Evolutionary conservation across 2,329 filamentous ascomycete species (phyloP).

Genomic region (Claviceps maximensis): DNA sequence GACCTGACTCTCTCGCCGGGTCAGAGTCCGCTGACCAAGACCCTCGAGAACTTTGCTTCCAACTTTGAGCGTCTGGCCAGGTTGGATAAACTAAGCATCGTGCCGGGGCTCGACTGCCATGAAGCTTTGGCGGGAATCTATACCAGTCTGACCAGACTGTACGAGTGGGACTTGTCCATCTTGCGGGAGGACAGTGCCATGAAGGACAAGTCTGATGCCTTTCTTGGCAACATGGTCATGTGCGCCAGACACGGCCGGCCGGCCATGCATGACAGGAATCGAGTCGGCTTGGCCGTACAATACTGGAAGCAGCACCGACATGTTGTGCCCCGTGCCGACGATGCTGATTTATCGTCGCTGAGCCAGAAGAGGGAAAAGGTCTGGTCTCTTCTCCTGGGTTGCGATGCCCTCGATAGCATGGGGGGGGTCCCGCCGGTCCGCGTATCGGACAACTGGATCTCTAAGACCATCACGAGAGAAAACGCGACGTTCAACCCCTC

Average conservation of each 20-base stretch:
- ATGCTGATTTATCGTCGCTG: slow-evolving; percentile 19
- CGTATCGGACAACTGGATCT: slow-evolving; percentile 63
- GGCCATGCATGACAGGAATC: slow-evolving; percentile 53
- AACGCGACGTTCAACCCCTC: slow-evolving; percentile 27
- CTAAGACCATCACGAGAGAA: slow-evolving; percentile 48
- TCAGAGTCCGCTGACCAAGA: slow-evolving; percentile 55
- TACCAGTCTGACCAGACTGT: slow-evolving; percentile 54
- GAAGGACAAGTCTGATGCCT: slow-evolving; percentile 32
- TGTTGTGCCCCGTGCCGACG: slow-evolving; percentile 24
- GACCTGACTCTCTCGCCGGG: slow-evolving; percentile 48
- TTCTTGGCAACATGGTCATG: slow-evolving; percentile 43
- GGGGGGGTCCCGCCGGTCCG: slow-evolving; percentile 46
- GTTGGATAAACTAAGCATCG: slow-evolving; percentile 58
- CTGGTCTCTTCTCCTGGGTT: slow-evolving; percentile 58
- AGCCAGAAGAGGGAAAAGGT: slow-evolving; percentile 33
- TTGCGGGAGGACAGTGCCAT: slow-evolving; percentile 36
- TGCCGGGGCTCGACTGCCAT: slow-evolving; percentile 59
- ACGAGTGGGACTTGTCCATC: slow-evolving; percentile 54
- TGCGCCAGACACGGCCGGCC: slow-evolving; percentile 60
- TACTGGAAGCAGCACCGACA: slow-evolving; percentile 61
- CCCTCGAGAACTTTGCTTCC: slow-evolving; percentile 53
- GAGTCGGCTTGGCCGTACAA: slow-evolving; percentile 57
- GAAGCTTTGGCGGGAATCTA: slow-evolving; percentile 65
- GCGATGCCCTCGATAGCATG: slow-evolving; percentile 34
- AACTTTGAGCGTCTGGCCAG: slow-evolving; percentile 59